These are phyloP conservation scores for Venturia asperata DNA, from an alignment of 2,329 filamentous ascomycete genomes.

Conservation along the genomic window DNA sequence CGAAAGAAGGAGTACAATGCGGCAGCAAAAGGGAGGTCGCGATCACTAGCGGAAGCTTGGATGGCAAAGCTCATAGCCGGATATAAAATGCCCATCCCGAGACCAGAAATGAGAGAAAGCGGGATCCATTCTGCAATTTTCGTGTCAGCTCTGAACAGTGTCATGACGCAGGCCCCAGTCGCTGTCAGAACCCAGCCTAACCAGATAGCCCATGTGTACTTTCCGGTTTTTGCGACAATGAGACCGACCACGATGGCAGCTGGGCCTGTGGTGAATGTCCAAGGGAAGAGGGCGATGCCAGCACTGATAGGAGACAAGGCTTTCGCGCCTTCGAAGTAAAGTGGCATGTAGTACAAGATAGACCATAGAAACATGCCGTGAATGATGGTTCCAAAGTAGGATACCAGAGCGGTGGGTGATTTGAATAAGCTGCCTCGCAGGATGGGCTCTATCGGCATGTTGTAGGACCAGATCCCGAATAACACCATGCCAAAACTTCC, in stretches of 20 bases:
- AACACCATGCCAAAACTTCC: slow-evolving; percentile 30
- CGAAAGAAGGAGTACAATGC: slow-evolving; percentile 3
- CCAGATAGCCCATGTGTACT: not conserved
- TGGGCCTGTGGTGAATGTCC: slow-evolving; percentile 2
- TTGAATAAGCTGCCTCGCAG: slow-evolving; percentile 24
- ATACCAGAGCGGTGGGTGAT: slow-evolving; percentile 5
- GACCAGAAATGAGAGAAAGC: not conserved
- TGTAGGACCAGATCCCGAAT: slow-evolving; percentile 42
- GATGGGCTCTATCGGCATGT: slow-evolving; percentile 24
- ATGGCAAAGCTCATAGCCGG: not conserved
- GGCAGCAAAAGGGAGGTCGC: not conserved
- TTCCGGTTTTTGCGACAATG: not conserved
- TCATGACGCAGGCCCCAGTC: not conserved
- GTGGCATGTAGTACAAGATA: slow-evolving; percentile 21
- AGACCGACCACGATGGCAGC: not conserved
- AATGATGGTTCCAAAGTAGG: slow-evolving; percentile 10
- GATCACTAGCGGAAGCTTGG: slow-evolving; percentile 18
- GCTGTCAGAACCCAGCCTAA: slow-evolving; percentile 3
- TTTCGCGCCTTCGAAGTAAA: slow-evolving; percentile 13
- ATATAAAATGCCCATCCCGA: slow-evolving; percentile 11
- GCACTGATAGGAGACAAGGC: not conserved
- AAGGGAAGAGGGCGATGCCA: slow-evolving; percentile 6
- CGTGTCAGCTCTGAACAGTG: slow-evolving; percentile 2
- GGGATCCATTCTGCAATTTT: not conserved
- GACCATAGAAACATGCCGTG: slow-evolving; percentile 13